Evolutionary conservation across 441 rosid genomes (phyloP).

Genomic region (Geranium incanum): DNA sequence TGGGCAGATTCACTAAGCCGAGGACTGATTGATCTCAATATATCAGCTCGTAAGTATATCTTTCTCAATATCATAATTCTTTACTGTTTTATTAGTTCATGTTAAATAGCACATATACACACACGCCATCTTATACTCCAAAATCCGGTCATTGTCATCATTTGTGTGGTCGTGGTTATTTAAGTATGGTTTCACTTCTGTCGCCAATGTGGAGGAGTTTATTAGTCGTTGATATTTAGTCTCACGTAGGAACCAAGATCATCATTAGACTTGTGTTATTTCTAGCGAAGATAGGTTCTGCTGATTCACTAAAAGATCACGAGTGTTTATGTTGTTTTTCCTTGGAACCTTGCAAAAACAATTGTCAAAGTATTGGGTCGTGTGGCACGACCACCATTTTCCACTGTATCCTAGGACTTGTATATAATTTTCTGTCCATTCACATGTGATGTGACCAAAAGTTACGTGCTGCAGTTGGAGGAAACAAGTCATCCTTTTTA

Average conservation of each 20-base stretch:
- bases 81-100: not conserved
- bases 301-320: not conserved
- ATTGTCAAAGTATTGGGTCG: not conserved
- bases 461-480: not conserved
- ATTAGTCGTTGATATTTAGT: not conserved
- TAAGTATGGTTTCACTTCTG: not conserved
- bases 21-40: slow-evolving; percentile 92
- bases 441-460: not conserved
- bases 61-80: slow-evolving; percentile 8
- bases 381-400: not conserved
- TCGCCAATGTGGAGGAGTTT: not conserved
- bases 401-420: not conserved
- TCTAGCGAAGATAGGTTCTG: not conserved
- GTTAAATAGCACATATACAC: not conserved
- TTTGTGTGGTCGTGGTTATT: slow-evolving; percentile 7
- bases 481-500: not conserved
- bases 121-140: not conserved
- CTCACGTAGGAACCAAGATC: not conserved
- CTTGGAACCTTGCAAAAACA: not conserved
- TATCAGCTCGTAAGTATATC: slow-evolving; percentile 78
- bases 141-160: slow-evolving; percentile 3
- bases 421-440: not conserved
- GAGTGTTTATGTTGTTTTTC: not conserved
- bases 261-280: not conserved
- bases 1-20: slow-evolving; percentile 97